phyloP scores from a whole-genome alignment of 495 filamentous ascomycete genomes.

The Neurospora sp. region DNA sequence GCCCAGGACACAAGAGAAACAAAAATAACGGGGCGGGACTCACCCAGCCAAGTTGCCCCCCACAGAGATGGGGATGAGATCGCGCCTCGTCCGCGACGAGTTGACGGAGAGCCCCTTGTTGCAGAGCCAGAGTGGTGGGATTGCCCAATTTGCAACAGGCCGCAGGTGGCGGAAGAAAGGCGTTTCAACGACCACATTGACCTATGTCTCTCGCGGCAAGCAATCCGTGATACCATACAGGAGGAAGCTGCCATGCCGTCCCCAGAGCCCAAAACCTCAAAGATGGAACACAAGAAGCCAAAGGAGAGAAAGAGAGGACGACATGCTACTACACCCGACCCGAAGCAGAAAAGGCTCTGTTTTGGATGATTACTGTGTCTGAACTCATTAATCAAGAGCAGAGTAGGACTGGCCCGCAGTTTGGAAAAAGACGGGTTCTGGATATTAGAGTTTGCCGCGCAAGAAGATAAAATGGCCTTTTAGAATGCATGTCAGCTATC shows the following conservation, averaged over 20 bases:
- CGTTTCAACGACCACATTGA: conserved; percentile 92
- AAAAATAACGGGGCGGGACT: conserved; percentile 43
- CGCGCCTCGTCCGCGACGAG: conserved; percentile 37
- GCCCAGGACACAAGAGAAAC: conserved; percentile 49
- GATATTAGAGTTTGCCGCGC: background rate
- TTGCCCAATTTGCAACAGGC: conserved; percentile 74
- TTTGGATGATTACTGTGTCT: conserved; percentile 21
- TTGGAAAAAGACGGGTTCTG: background rate
- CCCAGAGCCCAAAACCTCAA: background rate
- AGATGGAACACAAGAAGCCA: conserved; percentile 23
- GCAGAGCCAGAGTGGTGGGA: conserved; percentile 49
- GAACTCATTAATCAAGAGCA: background rate
- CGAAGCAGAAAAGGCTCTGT: conserved; percentile 35
- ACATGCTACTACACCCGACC: conserved; percentile 19
- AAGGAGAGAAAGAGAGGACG: conserved; percentile 28
- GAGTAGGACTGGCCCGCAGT: background rate
- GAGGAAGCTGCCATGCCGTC: conserved; percentile 24
- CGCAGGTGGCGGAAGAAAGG: conserved; percentile 64
- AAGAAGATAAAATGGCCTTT: background rate
- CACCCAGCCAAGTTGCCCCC: conserved; percentile 5
- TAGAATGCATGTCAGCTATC: background rate
- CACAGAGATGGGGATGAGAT: conserved; percentile 42
- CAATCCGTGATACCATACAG: conserved; percentile 73
- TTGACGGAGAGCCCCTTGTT: conserved; percentile 18
- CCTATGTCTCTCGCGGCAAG: conserved; percentile 74